Percentiles rank a stretch among this genome's conserved stretches.
phyloP scores from a whole-genome alignment of 1,284 basidiomycete genomes.

The Tilletia setariae region DNA sequence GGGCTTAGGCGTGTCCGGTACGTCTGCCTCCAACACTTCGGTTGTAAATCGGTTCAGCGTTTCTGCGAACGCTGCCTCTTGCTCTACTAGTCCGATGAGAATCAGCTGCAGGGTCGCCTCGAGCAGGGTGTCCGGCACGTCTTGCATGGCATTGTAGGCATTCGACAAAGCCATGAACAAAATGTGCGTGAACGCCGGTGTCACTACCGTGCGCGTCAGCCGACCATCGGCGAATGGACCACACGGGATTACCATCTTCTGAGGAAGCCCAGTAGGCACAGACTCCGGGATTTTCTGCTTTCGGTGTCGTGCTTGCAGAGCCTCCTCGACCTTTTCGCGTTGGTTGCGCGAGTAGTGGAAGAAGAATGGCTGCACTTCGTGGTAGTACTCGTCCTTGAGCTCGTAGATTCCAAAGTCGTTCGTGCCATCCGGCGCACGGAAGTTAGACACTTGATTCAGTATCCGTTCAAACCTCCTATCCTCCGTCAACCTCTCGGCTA shows the following conservation, averaged over 20 bases:
- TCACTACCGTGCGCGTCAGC: slow-evolving; percentile 28
- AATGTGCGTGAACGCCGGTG: slow-evolving; percentile 32
- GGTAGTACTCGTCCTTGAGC: slow-evolving; percentile 75
- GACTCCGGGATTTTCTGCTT: slow-evolving; percentile 62
- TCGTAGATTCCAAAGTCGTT: slow-evolving; percentile 82
- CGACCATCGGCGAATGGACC: slow-evolving; percentile 19
- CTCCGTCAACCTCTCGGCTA: slow-evolving; percentile 84
- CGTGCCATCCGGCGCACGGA: slow-evolving; percentile 73
- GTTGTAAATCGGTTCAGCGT: background rate
- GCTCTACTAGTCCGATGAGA: slow-evolving; percentile 41
- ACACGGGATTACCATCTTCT: slow-evolving; percentile 28
- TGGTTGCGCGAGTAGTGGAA: slow-evolving; percentile 94
- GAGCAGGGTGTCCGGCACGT: slow-evolving; percentile 69
- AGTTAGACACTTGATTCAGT: slow-evolving; percentile 74
- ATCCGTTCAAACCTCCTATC: slow-evolving; percentile 79
- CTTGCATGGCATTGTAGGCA: slow-evolving; percentile 19
- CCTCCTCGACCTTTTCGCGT: slow-evolving; percentile 84
- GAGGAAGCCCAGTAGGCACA: slow-evolving; percentile 16
- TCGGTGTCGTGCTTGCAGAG: slow-evolving; percentile 69
- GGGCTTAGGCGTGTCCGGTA: background rate
- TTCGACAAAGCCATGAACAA: slow-evolving; percentile 36
- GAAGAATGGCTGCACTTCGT: slow-evolving; percentile 92
- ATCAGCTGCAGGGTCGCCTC: slow-evolving; percentile 74
- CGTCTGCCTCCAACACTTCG: background rate
- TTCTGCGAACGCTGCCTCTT: slow-evolving; percentile 27